phyloP scores from a whole-genome alignment of 2,329 filamentous ascomycete genomes.

The Botrytis porri region DNA sequence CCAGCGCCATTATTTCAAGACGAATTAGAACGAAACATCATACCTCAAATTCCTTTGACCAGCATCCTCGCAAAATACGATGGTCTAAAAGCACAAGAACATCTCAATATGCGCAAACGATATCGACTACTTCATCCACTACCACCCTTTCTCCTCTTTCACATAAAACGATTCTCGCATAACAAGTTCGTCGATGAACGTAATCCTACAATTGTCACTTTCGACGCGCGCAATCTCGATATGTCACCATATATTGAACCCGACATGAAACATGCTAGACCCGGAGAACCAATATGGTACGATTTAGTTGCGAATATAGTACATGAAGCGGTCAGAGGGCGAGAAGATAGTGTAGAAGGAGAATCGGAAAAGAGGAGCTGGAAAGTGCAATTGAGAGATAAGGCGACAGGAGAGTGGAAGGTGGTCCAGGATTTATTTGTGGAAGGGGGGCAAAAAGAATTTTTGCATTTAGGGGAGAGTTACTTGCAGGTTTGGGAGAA shows the following conservation, averaged over 20 bases:
- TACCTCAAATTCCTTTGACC: constrained; percentile 83
- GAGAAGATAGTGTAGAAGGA: constrained; percentile 81
- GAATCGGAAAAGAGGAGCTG: constrained; percentile 88
- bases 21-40: constrained; percentile 91
- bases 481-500: constrained; percentile 97
- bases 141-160: constrained; percentile 86
- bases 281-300: constrained; percentile 84
- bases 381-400: constrained; percentile 86
- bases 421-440: constrained; percentile 93
- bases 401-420: constrained; percentile 79
- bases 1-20: constrained; percentile 94
- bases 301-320: constrained; percentile 95
- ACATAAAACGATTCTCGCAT: constrained; percentile 93
- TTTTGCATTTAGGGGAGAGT: constrained; percentile 87
- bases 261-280: constrained; percentile 66
- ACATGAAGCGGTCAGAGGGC: constrained; percentile 74
- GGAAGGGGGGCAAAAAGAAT: constrained; percentile 81
- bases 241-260: constrained; percentile 90
- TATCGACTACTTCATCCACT: constrained; percentile 88
- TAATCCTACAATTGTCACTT: constrained; percentile 97
- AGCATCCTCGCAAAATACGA: constrained; percentile 90
- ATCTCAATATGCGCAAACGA: constrained; percentile 80
- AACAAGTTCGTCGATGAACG: constrained; percentile 97
- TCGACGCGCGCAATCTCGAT: constrained; percentile 80
- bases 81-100: constrained; percentile 81